phyloP scores from a whole-genome alignment of 106 monocot species.

The Dendrobium chrysotoxum region DNA sequence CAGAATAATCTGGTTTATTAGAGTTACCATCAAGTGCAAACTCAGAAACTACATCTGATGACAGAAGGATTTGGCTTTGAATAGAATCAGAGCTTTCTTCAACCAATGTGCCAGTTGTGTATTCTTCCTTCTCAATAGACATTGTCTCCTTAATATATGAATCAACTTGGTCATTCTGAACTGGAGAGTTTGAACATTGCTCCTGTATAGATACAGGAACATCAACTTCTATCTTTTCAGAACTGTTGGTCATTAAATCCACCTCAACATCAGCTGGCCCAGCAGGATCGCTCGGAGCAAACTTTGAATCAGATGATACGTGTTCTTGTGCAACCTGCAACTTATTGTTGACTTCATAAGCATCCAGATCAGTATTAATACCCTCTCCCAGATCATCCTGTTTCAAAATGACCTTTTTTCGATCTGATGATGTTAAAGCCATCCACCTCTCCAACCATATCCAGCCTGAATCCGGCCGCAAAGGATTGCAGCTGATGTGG shows the following conservation, averaged over 20 bases:
- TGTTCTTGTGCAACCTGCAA: not conserved
- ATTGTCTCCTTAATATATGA: constrained; percentile 13
- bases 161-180: constrained; percentile 20
- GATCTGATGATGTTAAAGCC: constrained; percentile 35
- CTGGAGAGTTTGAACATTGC: constrained; percentile 3
- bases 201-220: constrained; percentile 6
- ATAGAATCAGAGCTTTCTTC: constrained; percentile 6
- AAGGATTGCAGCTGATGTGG: constrained; percentile 51
- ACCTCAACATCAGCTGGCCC: constrained; percentile 11
- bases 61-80: constrained; percentile 8
- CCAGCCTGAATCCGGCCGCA: constrained; percentile 61
- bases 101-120: not conserved
- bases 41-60: constrained; percentile 13
- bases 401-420: constrained; percentile 3
- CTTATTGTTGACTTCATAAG: constrained; percentile 3
- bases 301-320: constrained; percentile 3
- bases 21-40: constrained; percentile 2
- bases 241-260: constrained; percentile 2
- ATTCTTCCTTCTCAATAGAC: constrained; percentile 2
- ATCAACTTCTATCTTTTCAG: constrained; percentile 16
- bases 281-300: not conserved
- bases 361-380: not conserved
- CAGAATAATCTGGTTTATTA: not conserved
- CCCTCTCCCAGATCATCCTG: constrained; percentile 4
- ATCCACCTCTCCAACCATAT: constrained; percentile 89